Conservation (phyloP, 306 rosid species). For the Macrotyloma uniflorum region DNA sequence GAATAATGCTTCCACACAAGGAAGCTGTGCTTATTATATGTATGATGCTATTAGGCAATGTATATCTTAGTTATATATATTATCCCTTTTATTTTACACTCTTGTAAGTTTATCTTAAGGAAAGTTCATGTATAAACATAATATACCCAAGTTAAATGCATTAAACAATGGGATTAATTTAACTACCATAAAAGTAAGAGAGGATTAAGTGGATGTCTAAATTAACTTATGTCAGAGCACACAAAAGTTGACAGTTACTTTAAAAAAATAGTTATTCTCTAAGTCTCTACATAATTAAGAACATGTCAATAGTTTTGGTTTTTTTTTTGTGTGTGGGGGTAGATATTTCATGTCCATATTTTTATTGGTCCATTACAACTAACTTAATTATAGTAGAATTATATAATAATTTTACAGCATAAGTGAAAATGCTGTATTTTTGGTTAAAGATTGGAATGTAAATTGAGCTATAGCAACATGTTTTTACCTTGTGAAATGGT, state of each 20-base stretch:
- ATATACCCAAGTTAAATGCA: not conserved
- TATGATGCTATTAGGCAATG: not conserved
- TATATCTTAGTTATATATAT: not conserved
- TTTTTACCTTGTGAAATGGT: not conserved
- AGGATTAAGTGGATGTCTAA: not conserved
- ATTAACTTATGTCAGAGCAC: not conserved
- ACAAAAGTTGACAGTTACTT: not conserved
- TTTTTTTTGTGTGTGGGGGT: not conserved
- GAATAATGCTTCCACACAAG: not conserved
- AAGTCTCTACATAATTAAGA: not conserved
- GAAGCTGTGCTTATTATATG: not conserved
- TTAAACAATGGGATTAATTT: not conserved
- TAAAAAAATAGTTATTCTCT: not conserved
- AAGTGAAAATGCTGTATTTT: too few species aligned
- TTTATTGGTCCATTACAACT: not conserved
- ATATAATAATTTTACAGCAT: too few species aligned
- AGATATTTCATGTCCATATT: not conserved
- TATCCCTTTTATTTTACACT: not conserved
- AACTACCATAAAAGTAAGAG: not conserved
- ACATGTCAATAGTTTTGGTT: not conserved
- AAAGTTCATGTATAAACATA: not conserved
- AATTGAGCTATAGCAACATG: too few species aligned
- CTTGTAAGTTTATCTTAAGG: not conserved
- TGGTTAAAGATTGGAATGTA: too few species aligned
- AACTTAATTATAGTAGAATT: not conserved